phyloP scores from a whole-genome alignment of 2,329 filamentous ascomycete genomes.

The Penicillium occitanis region DNA sequence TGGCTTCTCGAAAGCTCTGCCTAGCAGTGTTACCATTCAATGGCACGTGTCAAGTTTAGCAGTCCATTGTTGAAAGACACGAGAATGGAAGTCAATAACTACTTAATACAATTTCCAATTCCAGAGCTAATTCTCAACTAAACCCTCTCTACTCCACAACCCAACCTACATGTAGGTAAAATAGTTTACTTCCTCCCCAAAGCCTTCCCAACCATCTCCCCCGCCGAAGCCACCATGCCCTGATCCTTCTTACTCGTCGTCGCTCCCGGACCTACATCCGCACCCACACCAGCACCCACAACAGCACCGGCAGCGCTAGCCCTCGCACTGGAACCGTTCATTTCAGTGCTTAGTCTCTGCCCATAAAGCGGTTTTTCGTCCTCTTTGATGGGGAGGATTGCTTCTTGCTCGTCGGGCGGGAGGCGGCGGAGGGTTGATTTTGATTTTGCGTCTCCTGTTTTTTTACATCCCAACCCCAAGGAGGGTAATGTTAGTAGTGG shows the following conservation, averaged over 20 bases:
- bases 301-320: constrained; percentile 1
- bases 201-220: constrained; percentile 21
- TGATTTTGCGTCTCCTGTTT: constrained; percentile 18
- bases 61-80: background rate
- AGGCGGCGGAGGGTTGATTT: constrained; percentile 14
- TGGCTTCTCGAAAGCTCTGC: too few relatives aligned
- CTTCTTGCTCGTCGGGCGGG: constrained; percentile 17
- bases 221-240: constrained; percentile 10
- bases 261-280: background rate
- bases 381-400: constrained; percentile 11
- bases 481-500: background rate
- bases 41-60: background rate
- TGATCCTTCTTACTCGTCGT: constrained; percentile 1
- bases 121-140: background rate
- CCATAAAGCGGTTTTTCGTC: constrained; percentile 14
- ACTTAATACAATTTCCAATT: background rate
- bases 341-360: constrained; percentile 8
- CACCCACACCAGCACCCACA: background rate
- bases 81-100: background rate
- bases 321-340: background rate
- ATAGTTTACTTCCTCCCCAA: constrained; percentile 11
- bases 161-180: background rate
- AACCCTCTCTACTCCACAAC: background rate
- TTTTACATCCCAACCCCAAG: too few relatives aligned
- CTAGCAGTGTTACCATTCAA: too few relatives aligned